These are phyloP conservation scores for Blastobotrys elegans DNA, from an alignment of 1,139 yeast genomes.

Conservation along the genomic window DNA sequence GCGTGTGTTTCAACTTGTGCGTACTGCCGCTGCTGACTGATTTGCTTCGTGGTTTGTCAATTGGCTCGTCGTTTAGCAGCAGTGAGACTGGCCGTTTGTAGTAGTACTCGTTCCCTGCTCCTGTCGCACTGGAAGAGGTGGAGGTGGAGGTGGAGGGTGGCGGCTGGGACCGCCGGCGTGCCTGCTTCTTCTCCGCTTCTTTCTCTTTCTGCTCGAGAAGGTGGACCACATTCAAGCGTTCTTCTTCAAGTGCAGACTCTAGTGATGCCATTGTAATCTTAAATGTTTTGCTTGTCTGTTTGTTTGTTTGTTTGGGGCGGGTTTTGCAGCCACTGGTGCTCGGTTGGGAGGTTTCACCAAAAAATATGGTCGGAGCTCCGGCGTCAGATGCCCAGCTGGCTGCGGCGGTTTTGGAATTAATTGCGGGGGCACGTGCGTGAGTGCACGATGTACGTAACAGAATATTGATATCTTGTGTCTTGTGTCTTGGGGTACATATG, in stretches of 20 bases:
- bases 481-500: too few species aligned
- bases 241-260: slow-evolving; percentile 45
- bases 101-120: not conserved
- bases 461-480: too few species aligned
- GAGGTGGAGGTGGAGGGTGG: not conserved
- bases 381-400: not conserved
- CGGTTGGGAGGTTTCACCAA: not conserved
- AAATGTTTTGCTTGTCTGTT: too few species aligned
- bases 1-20: not conserved
- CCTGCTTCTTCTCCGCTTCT: slow-evolving; percentile 2
- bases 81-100: slow-evolving; percentile 18
- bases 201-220: slow-evolving; percentile 28
- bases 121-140: not conserved
- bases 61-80: slow-evolving; percentile 19
- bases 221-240: slow-evolving; percentile 38
- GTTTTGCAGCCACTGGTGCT: not conserved
- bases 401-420: too few species aligned
- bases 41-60: slow-evolving; percentile 10
- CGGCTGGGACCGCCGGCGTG: not conserved
- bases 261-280: slow-evolving; percentile 34
- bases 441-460: too few species aligned
- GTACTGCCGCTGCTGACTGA: not conserved
- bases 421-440: too few species aligned
- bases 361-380: not conserved
- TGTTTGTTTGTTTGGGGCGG: too few species aligned